Evolutionary conservation across 495 filamentous ascomycete genomes (phyloP), one percentile per base, ranked within the genome.

Genomic region (Apodospora peruviana): DNA sequence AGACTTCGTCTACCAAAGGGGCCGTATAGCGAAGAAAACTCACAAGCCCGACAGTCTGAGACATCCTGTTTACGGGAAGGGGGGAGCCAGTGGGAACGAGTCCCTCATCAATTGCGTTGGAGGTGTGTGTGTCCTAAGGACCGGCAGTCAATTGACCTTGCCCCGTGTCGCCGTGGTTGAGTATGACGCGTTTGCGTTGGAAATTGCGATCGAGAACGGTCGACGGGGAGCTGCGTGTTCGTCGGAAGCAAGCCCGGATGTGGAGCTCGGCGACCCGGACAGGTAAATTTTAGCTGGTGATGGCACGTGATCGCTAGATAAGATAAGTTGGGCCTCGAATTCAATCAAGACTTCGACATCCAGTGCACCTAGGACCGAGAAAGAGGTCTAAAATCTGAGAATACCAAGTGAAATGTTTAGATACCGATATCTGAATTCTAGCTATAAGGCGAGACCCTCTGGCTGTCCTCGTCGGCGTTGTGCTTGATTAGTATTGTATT

Each of bases 41-140:
- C 75, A 87, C 84, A 62, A 77, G 71, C 56, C 84, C 84, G 60
- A 85, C 67, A 27, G 75, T 84, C 70, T 84, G 82, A 48, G 83
- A 87, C 82, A 87, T 87, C 42, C 34, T 71, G 59, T 52, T 32
- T 32, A n/a, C 55, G 47, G 53, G 37, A 47, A 56, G 34, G 9
- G 19, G 62, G 25, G 32, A 23, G 36, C 5, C n/a, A 23, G 38
- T 48, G 50, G 50, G 50, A 53, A 21, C 47, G n/a, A 45, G 52
- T 50, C 52, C 52, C 52, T 55, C 52, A 55, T 53, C 32, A 53
- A 53, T 22, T 38, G 36, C 7, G 10, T 17, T 38, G 36, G 14
- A 32, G 7, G 27, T 7, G 27, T 32, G 27, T 32, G 27, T 14
- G 7, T 14, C 27, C 14, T 14, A 32, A 32, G 27, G 14, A 14